Evolutionary conservation across 2,329 filamentous ascomycete species (phyloP).

Genomic region (Cladosporium sp.): DNA sequence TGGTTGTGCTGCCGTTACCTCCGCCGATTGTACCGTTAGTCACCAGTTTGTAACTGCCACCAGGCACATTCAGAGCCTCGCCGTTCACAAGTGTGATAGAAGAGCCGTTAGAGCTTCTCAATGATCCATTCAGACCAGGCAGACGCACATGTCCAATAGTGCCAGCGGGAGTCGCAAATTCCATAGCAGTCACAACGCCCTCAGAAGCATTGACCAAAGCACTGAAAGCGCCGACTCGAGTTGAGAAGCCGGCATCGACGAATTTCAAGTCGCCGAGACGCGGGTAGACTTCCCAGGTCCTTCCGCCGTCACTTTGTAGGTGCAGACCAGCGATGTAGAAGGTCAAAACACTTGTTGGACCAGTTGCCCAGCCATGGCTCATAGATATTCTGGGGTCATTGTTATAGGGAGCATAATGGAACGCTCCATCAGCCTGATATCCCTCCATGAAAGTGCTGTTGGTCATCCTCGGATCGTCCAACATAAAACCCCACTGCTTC

Average conservation of each 20-base stretch:
- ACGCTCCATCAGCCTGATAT: slow-evolving; percentile 38
- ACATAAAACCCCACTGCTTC: slow-evolving; percentile 39
- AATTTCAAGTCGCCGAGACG: slow-evolving; percentile 10
- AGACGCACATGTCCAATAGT: slow-evolving; percentile 7
- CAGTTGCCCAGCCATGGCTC: slow-evolving; percentile 30
- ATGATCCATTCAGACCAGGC: slow-evolving; percentile 36
- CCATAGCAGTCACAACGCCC: slow-evolving; percentile 5
- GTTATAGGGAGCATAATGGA: slow-evolving; percentile 37
- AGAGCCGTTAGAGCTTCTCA: slow-evolving; percentile 35
- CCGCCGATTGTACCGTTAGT: slow-evolving; percentile 3
- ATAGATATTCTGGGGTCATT: slow-evolving; percentile 21
- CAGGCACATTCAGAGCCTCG: slow-evolving; percentile 20
- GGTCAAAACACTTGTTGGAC: slow-evolving; percentile 41
- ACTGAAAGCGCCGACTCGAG: slow-evolving; percentile 8
- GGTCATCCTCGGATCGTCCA: slow-evolving; percentile 39
- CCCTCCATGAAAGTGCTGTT: slow-evolving; percentile 42
- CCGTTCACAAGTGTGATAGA: slow-evolving; percentile 22
- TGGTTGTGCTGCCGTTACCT: neutral
- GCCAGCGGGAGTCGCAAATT: slow-evolving; percentile 5
- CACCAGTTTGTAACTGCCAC: slow-evolving; percentile 26
- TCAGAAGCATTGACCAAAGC: slow-evolving; percentile 6
- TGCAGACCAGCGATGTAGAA: slow-evolving; percentile 42
- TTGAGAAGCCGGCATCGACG: slow-evolving; percentile 12
- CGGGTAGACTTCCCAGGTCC: slow-evolving; percentile 16
- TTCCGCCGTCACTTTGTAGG: slow-evolving; percentile 24